Conservation (phyloP, 2,329 filamentous ascomycete species). For the Talaromyces piceae region DNA sequence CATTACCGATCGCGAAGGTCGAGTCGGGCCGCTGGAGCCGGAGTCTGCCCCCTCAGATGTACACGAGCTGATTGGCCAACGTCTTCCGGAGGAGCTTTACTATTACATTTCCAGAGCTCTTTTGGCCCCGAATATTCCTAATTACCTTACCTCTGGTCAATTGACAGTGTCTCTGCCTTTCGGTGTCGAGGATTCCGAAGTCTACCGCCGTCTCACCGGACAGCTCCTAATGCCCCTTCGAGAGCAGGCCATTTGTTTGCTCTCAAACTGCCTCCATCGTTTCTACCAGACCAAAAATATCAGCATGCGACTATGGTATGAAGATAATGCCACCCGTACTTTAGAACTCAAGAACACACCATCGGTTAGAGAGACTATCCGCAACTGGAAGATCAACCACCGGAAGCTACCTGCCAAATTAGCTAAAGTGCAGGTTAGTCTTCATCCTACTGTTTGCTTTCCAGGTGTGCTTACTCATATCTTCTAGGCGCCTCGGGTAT, state of each 20-base stretch:
- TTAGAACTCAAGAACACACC: constrained; percentile 55
- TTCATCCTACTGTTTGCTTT: neutral
- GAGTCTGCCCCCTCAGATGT: constrained; percentile 73
- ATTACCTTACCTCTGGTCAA: constrained; percentile 73
- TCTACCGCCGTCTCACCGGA: constrained; percentile 74
- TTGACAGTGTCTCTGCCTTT: constrained; percentile 74
- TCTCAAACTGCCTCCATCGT: constrained; percentile 72
- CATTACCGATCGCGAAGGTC: constrained; percentile 68
- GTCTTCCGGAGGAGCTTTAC: constrained; percentile 81
- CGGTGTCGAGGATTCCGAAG: constrained; percentile 69
- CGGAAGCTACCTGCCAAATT: constrained; percentile 43
- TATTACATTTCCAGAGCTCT: constrained; percentile 81
- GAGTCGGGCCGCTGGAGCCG: constrained; percentile 65
- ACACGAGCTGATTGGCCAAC: constrained; percentile 83
- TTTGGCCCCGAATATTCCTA: constrained; percentile 69
- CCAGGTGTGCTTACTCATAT: neutral
- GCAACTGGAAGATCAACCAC: constrained; percentile 64
- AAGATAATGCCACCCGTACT: constrained; percentile 56
- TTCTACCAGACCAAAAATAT: constrained; percentile 77
- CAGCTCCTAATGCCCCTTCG: constrained; percentile 66
- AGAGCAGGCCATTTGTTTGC: constrained; percentile 66
- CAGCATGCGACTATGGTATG: constrained; percentile 76
- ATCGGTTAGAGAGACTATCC: constrained; percentile 47
- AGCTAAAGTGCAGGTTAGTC: constrained; percentile 24
- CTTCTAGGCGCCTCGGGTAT: constrained; percentile 20